Evolutionary conservation across 2,329 filamentous ascomycete species (phyloP), one percentile per base, ranked within the genome.

Genomic region (Paracoccidioides lutzii): DNA sequence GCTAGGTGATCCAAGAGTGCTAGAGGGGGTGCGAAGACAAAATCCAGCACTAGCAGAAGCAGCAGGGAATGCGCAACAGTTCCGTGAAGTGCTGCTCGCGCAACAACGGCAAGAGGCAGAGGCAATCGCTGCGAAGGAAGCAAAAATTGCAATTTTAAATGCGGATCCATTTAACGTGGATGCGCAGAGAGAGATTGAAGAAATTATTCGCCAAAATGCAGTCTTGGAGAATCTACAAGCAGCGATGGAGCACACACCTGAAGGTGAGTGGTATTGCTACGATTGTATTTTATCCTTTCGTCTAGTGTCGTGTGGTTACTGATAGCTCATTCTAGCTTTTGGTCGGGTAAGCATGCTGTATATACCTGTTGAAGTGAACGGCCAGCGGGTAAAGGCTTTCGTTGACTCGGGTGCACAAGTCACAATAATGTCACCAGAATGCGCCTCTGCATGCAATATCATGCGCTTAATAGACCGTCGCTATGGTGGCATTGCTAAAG

Each of bases 351-450:
- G 91, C 63, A 93, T 98, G 84, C 81, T 98, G 50, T 98, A 98
- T 72, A 87, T 97, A 63, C 84, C 94, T 66, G 90, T 95, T 59
- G 88, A 94, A 69, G 93, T 98, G 64, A 98, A 98, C 71, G 86
- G 88, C 10, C 81, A 88, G 63, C 88, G 87, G 57, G 85, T 98
- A 64, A 97, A 96, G 75, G 93, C 91, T 2, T 86, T 98, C 62
- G 93, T 98, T 58, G 93, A 98, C 71, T 97, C 93, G 1, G 93
- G 93, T 59, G 93, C 93, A 30, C 93, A 98, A 74, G 90, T 91
- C 32, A 98, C 93, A 53, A 96, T 98, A 75, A 98, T 98, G 93
- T 97, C 91, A 4, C 93, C 93, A 4, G 79, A 83, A 30, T 96
- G 90, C 66, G 93, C 93, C 32, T 88, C 95, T 67, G 80, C 83